Base-by-base conservation (phyloP, 805 yeast genomes). In the Candida coleopterorum region DNA sequence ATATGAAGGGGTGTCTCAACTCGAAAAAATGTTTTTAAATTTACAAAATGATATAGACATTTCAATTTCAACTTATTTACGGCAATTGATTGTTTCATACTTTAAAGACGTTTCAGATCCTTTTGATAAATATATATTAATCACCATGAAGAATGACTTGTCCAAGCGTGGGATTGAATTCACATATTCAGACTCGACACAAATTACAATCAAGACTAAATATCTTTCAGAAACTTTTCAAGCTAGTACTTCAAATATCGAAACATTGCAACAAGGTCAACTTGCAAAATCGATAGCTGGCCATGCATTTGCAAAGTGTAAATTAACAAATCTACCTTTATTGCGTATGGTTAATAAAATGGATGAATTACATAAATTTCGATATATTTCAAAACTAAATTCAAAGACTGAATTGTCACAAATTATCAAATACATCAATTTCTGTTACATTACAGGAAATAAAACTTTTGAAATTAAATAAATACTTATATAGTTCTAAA, bases 301-400 rank as follows among this genome's bases (percentile, higher is more conserved):
- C 9, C 73, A 67, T 36, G 45, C 44, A 18, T 67, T 72, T 72
- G 45, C 58, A 1, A 49, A 56, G 27, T 67, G 73, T 40, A 50
- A 53, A 23, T 44, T 64, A 37, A 63, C 70, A 0, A 42, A 50
- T 11, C 39, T 67, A 6, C 73, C 73, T 2, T 41, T 67, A 15
- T 39, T 67, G 24, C 63, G 58, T 21, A 39, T 62, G 35, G 49
- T 49, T 16, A 59, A 60, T 24, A 49, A 55, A 14, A 47, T 52
- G 12, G 70, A 66, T 40, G 69, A 64, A 41, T 43, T 60, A 16
- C 46, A 45, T 10, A 41, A 38, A 9, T 62, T 52, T 39, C 56
- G 59, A 31, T 67, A 64, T 39, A 43, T 59, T 2, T 32, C 34
- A 9, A 32, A 39, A n/a, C 14, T 25, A 4, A 28, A 35, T 14